Evolutionary conservation across 2,329 filamentous ascomycete genomes (phyloP).

Genomic region (Talaromyces sp.): DNA sequence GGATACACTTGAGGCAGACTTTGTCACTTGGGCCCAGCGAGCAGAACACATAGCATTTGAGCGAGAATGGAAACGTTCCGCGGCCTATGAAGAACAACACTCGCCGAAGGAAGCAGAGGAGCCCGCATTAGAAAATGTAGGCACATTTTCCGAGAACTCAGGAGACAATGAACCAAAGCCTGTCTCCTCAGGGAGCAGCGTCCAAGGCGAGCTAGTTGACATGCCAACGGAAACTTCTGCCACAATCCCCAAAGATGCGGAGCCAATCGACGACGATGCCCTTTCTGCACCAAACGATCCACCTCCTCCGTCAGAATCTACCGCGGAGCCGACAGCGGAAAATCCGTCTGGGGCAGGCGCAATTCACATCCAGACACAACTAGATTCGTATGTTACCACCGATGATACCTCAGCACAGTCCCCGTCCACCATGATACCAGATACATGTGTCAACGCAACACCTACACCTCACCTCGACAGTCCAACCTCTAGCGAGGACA

Average conservation of each 20-base stretch:
- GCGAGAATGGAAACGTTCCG: slow-evolving; percentile 47
- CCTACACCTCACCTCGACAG: neutral
- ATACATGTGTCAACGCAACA: neutral
- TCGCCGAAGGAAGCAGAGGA: slow-evolving; percentile 9
- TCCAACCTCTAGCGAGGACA: neutral
- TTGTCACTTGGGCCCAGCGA: slow-evolving; percentile 73
- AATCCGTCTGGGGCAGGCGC: neutral
- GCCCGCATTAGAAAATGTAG: neutral
- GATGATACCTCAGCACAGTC: neutral
- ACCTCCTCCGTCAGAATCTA: neutral
- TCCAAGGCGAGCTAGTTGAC: neutral
- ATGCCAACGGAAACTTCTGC: neutral
- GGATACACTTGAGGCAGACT: slow-evolving; percentile 72
- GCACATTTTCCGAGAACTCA: neutral
- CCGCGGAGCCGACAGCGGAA: neutral
- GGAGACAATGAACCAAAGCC: neutral
- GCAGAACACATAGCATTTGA: slow-evolving; percentile 72
- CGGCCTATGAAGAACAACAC: neutral
- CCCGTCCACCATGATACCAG: neutral
- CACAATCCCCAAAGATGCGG: neutral
- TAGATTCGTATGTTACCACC: neutral
- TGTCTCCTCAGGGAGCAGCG: neutral
- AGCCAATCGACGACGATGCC: neutral
- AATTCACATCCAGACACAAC: neutral
- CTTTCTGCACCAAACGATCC: neutral